Conservation (phyloP, 257 asterid species). For the Echites panduratus region DNA sequence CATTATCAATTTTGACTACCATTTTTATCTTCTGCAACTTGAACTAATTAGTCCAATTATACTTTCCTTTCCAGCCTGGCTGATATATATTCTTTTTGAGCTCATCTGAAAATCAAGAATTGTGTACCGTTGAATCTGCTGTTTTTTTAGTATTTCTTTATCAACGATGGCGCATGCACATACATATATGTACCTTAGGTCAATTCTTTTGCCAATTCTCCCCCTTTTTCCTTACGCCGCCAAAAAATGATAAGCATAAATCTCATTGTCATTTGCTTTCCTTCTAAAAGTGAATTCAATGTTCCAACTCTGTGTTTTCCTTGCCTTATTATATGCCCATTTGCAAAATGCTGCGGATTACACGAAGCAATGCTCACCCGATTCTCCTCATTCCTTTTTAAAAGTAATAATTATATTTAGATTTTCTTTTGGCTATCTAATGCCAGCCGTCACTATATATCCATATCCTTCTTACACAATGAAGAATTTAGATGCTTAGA, state of each 20-base stretch:
- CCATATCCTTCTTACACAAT: too few species aligned
- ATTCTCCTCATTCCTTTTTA: too few species aligned
- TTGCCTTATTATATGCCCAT: too few species aligned
- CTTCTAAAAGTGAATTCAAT: background rate
- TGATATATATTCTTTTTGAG: background rate
- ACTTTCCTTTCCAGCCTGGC: background rate
- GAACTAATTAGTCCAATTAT: background rate
- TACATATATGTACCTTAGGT: background rate
- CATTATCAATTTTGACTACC: background rate
- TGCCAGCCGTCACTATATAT: too few species aligned
- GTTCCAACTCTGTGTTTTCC: background rate
- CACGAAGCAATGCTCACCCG: too few species aligned
- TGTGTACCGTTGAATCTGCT: too few species aligned
- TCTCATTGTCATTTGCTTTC: conserved; percentile 8
- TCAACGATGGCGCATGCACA: background rate
- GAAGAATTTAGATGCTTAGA: too few species aligned
- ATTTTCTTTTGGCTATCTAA: too few species aligned
- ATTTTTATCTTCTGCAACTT: background rate
- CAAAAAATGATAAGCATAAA: background rate
- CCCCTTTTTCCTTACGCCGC: background rate
- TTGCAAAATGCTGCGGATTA: too few species aligned
- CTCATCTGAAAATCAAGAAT: too few species aligned
- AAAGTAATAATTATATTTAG: too few species aligned
- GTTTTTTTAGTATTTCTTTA: background rate
- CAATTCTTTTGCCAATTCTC: background rate